Evolutionary conservation across 495 filamentous ascomycete genomes (phyloP), one percentile per base, ranked within the genome.

Genomic region (Lophiostoma macrostomum): DNA sequence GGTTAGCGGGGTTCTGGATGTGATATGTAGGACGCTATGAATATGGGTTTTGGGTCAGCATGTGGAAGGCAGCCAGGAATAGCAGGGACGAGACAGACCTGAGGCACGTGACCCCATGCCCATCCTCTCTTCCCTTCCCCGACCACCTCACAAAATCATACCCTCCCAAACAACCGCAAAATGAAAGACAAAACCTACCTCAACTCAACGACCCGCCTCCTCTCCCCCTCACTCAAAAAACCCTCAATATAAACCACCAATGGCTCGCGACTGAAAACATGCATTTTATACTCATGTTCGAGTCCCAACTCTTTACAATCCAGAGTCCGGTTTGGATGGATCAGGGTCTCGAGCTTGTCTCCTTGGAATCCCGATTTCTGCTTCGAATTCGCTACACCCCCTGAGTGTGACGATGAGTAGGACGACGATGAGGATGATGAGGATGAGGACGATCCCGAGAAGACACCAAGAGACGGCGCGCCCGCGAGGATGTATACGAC

Each of bases 231-330:
- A 12, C 69, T 73, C 20, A 83, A 57, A 64, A 83, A 83, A 50
- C 70, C 66, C 64, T 78, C 72, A 41, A 83, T 73, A 61, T 83
- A 83, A 5, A 81, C 69, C 23, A 83, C 66, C 45, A 83, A 57
- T 3, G 80, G 80, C 11, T 77, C 68, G 13, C 68, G 66, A 7
- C 71, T 74, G 10, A 83, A 67, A 1, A 82, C 63, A 58, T 60
- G 41, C 5, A 53, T 20, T 13, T 19, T 35, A 30, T 58, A 59
- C 8, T 7, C 32, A 42, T 63, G 56, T n/a, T n/a, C n/a, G n/a
- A n/a, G n/a, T n/a, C n/a, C n/a, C n/a, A n/a, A n/a, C 18, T 53
- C 16, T 22, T 18, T 10, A 40, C 63, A 65, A 5, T 5, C 32
- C 14, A 65, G 36, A 19, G 49, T 46, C 11, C 23, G 18, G 14